phyloP scores from a whole-genome alignment of 1,284 basidiomycete species.

The Trichosporon faecale region DNA sequence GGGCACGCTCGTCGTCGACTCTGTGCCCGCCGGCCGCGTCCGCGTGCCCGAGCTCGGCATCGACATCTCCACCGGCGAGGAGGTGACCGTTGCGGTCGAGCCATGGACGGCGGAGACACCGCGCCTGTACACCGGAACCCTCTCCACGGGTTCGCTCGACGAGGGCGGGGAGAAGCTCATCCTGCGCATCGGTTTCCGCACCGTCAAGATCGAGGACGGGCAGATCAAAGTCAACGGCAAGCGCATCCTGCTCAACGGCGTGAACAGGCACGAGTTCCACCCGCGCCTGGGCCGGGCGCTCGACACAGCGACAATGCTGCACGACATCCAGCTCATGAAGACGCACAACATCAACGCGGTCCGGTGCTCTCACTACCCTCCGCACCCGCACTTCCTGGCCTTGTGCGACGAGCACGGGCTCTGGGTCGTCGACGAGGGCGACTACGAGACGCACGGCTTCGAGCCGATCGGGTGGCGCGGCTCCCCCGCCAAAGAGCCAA shows the following conservation, averaged over 20 bases:
- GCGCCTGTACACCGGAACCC: conserved; percentile 22
- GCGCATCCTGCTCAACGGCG: conserved; percentile 27
- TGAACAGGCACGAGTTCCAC: conserved; percentile 34
- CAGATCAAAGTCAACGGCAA: conserved; percentile 31
- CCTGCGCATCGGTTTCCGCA: conserved; percentile 30
- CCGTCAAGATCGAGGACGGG: conserved; percentile 23
- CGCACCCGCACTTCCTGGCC: conserved; percentile 27
- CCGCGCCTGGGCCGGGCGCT: conserved; percentile 25
- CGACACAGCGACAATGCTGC: conserved; percentile 24
- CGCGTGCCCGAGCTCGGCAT: conserved; percentile 27
- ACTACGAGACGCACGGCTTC: conserved; percentile 34
- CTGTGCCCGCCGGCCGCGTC: conserved; percentile 20
- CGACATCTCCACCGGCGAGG: conserved; percentile 24
- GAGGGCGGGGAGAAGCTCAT: conserved; percentile 22
- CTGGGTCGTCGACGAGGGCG: conserved; percentile 36
- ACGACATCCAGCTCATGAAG: conserved; percentile 33
- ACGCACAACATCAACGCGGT: conserved; percentile 34
- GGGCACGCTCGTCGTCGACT: conserved; percentile 29
- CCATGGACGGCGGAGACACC: conserved; percentile 33
- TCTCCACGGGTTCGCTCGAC: conserved; percentile 5
- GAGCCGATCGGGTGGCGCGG: conserved; percentile 22
- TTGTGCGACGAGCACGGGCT: conserved; percentile 33
- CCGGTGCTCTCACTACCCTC: conserved; percentile 30
- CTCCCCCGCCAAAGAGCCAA: conserved; percentile 18
- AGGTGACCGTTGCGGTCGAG: conserved; percentile 17